Evolutionary conservation across 2,329 filamentous ascomycete species (phyloP).

Genomic region (Ophiosphaerella herpotricha): DNA sequence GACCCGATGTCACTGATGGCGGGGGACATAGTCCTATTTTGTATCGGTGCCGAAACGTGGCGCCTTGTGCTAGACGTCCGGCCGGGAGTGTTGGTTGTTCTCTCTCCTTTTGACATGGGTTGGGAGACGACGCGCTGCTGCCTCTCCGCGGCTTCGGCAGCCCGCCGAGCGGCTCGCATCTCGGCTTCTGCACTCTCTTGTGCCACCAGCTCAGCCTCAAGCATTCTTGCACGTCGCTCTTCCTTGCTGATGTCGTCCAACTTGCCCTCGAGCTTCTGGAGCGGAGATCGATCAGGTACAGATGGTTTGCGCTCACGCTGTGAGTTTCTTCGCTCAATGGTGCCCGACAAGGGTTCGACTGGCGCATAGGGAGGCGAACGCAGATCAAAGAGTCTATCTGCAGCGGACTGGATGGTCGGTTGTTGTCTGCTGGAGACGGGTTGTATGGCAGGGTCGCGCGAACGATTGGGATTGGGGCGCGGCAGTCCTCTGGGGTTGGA

Average conservation of each 20-base stretch:
- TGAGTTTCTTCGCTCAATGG: conserved; percentile 28
- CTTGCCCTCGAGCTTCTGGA: conserved; percentile 91
- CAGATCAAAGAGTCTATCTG: conserved; percentile 37
- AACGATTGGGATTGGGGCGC: conserved; percentile 32
- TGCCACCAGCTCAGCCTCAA: conserved; percentile 77
- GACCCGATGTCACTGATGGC: conserved; percentile 33
- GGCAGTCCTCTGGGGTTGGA: conserved; percentile 26
- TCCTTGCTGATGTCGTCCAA: conserved; percentile 94
- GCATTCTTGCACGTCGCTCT: conserved; percentile 83
- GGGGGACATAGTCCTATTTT: conserved; percentile 24
- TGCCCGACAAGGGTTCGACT: conserved; percentile 32
- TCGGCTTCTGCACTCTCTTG: conserved; percentile 63
- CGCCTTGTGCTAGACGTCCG: conserved; percentile 29
- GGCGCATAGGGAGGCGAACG: conserved; percentile 38
- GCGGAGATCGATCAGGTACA: conserved; percentile 82
- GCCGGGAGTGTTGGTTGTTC: conserved; percentile 10
- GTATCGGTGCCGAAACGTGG: conserved; percentile 41
- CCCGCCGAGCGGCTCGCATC: conserved; percentile 38
- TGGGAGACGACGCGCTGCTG: conserved; percentile 39
- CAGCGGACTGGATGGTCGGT: conserved; percentile 38
- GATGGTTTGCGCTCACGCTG: conserved; percentile 53
- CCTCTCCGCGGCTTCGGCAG: conserved; percentile 34
- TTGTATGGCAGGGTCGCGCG: conserved; percentile 41
- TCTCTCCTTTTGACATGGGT: conserved; percentile 20
- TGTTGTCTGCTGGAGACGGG: conserved; percentile 42